Base-by-base conservation (phyloP, 192 early-diverging fungal species). In the Dissophora globulifera region DNA sequence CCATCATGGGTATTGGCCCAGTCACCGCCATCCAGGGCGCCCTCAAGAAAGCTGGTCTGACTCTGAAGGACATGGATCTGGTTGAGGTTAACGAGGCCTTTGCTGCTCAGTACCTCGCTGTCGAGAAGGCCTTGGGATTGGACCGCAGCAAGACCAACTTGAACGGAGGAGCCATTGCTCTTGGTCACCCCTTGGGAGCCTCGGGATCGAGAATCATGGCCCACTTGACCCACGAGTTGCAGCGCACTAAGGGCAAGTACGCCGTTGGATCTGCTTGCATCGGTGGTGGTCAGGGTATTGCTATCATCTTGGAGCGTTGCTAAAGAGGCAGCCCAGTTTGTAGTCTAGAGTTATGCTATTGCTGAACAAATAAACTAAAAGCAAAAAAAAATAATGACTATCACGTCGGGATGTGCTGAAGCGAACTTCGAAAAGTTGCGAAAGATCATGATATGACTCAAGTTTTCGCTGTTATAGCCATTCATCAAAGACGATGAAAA, bases 31-130 rank as follows among this genome's bases (percentile, higher is more conserved):
- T 97, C 62, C 84, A 86, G 26, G 90, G 86, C 12, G 96, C 91
- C 13, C 86, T 99, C 61, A 91, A 89, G 64, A 86, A 88, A 69
- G 92, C 95, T 43, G 89, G 88, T 17, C 79, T 96, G 51, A 60
- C 78, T 15, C 70, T 98, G 47, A 87, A 86, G 49, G 91, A 98
- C 69, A 96, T 99, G 88, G 91, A 90, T 54, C 70, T 96, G 16
- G 81, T 97, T 54, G 97, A 99, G 81, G 92, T 99, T 79, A 99
- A 99, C 81, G 97, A 99, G 84, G 97, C 97, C n/a, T 99, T 99
- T 82, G 94, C 94, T 43, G 90, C 91, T 17, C 96, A 97, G 78
- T 92, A 92, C 71, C 78, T 98, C 49, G 89, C 96, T 17, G 93
- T 94, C 22, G 91, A 91, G 64, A 93, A 92, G 85, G 95, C 93